Evolutionary conservation across 1,139 yeast genomes (phyloP).

Genomic region (Taphrina deformans): DNA sequence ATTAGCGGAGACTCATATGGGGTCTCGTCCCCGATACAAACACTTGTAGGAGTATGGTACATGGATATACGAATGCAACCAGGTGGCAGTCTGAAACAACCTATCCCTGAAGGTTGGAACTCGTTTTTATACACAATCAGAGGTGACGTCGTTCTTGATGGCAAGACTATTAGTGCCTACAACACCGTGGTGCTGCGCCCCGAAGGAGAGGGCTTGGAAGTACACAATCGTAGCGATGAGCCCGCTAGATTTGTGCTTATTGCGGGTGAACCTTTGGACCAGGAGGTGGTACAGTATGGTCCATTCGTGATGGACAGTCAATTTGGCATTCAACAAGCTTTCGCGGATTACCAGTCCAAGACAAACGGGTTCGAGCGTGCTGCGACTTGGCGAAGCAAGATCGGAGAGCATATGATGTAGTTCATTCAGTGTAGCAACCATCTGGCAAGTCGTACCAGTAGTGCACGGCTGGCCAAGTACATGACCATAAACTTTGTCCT

Average conservation of each 20-base stretch:
- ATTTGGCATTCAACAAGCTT: slow-evolving; percentile 65
- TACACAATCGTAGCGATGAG: slow-evolving; percentile 40
- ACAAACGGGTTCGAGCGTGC: slow-evolving; percentile 74
- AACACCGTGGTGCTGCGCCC: slow-evolving; percentile 64
- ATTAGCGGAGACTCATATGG: slow-evolving; percentile 80
- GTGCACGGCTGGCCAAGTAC: too few species aligned
- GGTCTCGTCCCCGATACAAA: slow-evolving; percentile 52
- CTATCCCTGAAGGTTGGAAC: slow-evolving; percentile 63
- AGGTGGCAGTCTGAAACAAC: slow-evolving; percentile 67
- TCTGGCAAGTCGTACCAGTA: too few species aligned
- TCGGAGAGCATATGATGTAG: slow-evolving; percentile 47
- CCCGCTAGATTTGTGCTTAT: slow-evolving; percentile 62
- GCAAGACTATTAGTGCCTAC: slow-evolving; percentile 51
- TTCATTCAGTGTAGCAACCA: too few species aligned
- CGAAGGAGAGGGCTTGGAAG: slow-evolving; percentile 57
- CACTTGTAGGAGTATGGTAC: slow-evolving; percentile 50
- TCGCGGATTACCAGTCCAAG: slow-evolving; percentile 66
- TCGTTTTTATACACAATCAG: slow-evolving; percentile 68
- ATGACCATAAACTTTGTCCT: too few species aligned
- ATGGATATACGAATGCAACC: slow-evolving; percentile 67
- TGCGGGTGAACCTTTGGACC: slow-evolving; percentile 77
- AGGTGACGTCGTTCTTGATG: slow-evolving; percentile 61
- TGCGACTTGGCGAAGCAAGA: slow-evolving; percentile 65
- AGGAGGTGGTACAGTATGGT: slow-evolving; percentile 81
- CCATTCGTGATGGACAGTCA: slow-evolving; percentile 77